phyloP scores from a whole-genome alignment of 495 filamentous ascomycete genomes.

The Lasiosphaeria miniovina region DNA sequence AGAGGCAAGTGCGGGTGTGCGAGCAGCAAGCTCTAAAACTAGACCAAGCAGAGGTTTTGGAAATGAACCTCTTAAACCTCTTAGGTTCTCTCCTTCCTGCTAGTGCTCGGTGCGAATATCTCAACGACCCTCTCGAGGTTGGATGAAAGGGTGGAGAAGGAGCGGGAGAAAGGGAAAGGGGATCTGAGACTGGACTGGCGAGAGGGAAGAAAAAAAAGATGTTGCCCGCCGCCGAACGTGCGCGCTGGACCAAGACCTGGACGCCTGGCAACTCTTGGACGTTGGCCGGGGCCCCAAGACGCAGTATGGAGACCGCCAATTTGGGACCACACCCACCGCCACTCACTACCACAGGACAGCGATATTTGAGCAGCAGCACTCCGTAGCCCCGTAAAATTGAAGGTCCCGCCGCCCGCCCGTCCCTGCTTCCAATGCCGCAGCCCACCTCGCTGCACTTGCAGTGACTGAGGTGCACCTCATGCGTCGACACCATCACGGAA shows the following conservation, averaged over 20 bases:
- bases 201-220: conserved; percentile 23
- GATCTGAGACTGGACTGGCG: conserved; percentile 15
- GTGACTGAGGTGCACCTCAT: too few species aligned
- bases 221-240: conserved; percentile 9
- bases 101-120: not conserved
- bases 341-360: not conserved
- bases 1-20: too few species aligned
- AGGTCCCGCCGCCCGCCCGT: too few species aligned
- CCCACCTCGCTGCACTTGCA: too few species aligned
- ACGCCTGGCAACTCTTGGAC: not conserved
- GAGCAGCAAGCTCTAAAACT: not conserved
- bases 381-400: too few species aligned
- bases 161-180: conserved; percentile 11
- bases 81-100: not conserved
- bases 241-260: conserved; percentile 12
- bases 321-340: not conserved
- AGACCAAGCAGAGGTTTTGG: not conserved
- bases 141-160: conserved; percentile 20
- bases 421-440: too few species aligned
- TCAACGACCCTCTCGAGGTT: conserved; percentile 19
- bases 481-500: too few species aligned
- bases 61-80: not conserved
- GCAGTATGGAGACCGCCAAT: not conserved
- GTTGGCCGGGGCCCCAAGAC: not conserved
- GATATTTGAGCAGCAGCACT: too few species aligned